These are phyloP conservation scores for Penicillium expansum DNA, from an alignment of 2,329 filamentous ascomycete genomes.

Conservation along the genomic window DNA sequence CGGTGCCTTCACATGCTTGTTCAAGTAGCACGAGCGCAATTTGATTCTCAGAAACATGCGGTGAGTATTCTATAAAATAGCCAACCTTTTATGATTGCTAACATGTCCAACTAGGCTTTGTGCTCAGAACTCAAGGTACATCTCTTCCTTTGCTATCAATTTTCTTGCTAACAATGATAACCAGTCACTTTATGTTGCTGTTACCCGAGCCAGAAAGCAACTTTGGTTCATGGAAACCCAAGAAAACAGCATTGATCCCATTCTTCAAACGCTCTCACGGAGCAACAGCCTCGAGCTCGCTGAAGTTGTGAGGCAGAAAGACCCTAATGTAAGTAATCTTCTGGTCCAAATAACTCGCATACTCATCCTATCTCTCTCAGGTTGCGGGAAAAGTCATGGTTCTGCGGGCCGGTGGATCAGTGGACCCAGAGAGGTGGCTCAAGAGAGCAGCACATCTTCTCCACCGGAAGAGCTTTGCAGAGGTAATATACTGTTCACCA, in stretches of 20 bases:
- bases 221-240: conserved; percentile 25
- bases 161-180: background rate
- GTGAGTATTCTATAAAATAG: background rate
- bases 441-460: conserved; percentile 22
- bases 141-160: background rate
- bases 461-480: conserved; percentile 21
- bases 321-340: conserved; percentile 5
- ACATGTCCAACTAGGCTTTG: conserved; percentile 8
- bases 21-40: background rate
- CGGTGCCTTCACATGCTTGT: conserved; percentile 20
- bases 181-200: conserved; percentile 32
- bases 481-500: conserved; percentile 9
- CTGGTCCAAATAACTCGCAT: background rate
- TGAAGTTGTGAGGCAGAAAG: conserved; percentile 16
- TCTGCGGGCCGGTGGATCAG: conserved; percentile 19
- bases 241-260: conserved; percentile 7
- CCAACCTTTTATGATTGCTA: background rate
- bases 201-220: conserved; percentile 28
- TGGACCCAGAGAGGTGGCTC: conserved; percentile 23
- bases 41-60: conserved; percentile 23
- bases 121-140: conserved; percentile 16
- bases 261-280: conserved; percentile 16
- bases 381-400: conserved; percentile 16
- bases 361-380: background rate
- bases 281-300: conserved; percentile 7